Conservation (phyloP, 169 alveolate genomes). For the Plasmodium vivax region DNA sequence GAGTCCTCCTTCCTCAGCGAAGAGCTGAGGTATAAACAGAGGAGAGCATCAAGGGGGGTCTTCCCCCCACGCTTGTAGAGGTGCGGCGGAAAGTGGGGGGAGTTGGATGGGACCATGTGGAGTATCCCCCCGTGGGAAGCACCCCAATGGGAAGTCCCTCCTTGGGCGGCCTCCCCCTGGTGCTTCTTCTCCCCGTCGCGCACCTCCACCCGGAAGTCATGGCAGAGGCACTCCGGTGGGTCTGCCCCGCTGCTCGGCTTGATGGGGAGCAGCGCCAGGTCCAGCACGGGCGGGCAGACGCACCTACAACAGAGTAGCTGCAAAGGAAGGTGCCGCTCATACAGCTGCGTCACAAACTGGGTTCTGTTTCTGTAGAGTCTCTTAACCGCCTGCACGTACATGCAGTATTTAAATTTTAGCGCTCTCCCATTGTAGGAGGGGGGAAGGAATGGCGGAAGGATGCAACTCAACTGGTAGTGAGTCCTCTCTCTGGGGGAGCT, state of each 20-base stretch:
- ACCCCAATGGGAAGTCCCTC: not conserved
- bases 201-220: not conserved
- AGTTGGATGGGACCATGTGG: not conserved
- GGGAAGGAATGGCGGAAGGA: slow-evolving; percentile 36
- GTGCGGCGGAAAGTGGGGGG: not conserved
- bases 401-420: slow-evolving; percentile 34
- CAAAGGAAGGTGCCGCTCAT: slow-evolving; percentile 8
- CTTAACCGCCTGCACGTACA: slow-evolving; percentile 30
- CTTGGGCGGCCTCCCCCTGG: too few relatives aligned
- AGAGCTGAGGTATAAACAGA: slow-evolving; percentile 16
- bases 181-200: not conserved
- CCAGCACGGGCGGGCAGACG: not conserved
- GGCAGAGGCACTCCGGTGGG: not conserved
- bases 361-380: slow-evolving; percentile 39
- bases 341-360: slow-evolving; percentile 20
- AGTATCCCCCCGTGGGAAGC: not conserved
- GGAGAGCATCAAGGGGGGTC: not conserved
- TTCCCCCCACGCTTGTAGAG: not conserved
- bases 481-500: not conserved
- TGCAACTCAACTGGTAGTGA: slow-evolving; percentile 1
- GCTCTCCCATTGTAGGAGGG: slow-evolving; percentile 43
- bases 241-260: not conserved
- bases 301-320: not conserved
- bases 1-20: slow-evolving; percentile 35
- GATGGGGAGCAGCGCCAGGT: not conserved